phyloP scores from a whole-genome alignment of 2,329 filamentous ascomycete genomes.

The Paecilomyces niveus region DNA sequence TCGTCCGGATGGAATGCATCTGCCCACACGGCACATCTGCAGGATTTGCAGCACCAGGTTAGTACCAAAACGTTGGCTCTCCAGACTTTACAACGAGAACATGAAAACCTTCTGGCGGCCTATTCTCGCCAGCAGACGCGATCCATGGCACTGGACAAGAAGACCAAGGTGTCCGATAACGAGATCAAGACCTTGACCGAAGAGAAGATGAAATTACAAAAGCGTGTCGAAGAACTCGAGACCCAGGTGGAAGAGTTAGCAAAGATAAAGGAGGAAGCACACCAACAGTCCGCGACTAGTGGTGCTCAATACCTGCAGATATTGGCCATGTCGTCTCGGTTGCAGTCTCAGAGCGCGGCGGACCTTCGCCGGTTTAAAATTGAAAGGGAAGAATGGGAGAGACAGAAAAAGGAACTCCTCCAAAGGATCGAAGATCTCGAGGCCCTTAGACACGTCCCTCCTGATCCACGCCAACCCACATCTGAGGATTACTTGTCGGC shows the following conservation, averaged over 20 bases:
- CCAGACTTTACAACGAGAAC: slow-evolving; percentile 48
- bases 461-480: not conserved
- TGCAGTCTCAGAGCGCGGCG: slow-evolving; percentile 38
- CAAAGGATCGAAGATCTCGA: slow-evolving; percentile 29
- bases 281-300: slow-evolving; percentile 35
- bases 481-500: not conserved
- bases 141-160: slow-evolving; percentile 45
- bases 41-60: slow-evolving; percentile 49
- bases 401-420: slow-evolving; percentile 23
- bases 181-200: slow-evolving; percentile 47
- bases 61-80: slow-evolving; percentile 47
- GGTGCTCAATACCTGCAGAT: slow-evolving; percentile 46
- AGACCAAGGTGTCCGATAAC: slow-evolving; percentile 43
- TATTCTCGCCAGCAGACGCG: slow-evolving; percentile 45
- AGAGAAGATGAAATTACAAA: slow-evolving; percentile 43
- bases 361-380: slow-evolving; percentile 36
- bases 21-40: slow-evolving; percentile 31
- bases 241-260: slow-evolving; percentile 43
- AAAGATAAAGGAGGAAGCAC: slow-evolving; percentile 41
- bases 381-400: slow-evolving; percentile 29
- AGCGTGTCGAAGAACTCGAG: slow-evolving; percentile 43
- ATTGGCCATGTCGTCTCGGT: slow-evolving; percentile 41
- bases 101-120: slow-evolving; percentile 46
- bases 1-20: slow-evolving; percentile 7
- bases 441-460: not conserved